Evolutionary conservation across 2,329 filamentous ascomycete genomes (phyloP), one percentile per base, ranked within the genome.

Genomic region (Pseudocercospora fuligena): DNA sequence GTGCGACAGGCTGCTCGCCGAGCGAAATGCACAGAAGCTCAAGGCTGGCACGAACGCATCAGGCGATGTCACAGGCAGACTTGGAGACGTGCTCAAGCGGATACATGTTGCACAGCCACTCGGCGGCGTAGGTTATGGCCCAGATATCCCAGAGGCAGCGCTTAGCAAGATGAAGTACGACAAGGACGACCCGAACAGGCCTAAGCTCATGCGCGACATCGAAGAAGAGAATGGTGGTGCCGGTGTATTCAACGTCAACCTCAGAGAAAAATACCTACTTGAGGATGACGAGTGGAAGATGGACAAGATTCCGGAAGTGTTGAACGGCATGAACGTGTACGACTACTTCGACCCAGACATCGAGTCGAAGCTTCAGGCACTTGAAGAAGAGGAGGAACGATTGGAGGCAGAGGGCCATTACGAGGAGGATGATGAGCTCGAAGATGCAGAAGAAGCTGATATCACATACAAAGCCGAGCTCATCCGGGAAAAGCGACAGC

Each of bases 301-400:
- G 78, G 96, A 99, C 83, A 93, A 92, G 82, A 92, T 98, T 63
- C 95, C 95, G 33, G 95, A 99, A 81, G 86, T 97, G 58, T 91
- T 94, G 80, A 90, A 98, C 77, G 95, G 95, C 80, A 94, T 94
- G 86, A 99, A 99, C 80, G 92, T 99, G 65, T 95, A 94, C 82
- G 95, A 99, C 81, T 99, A 92, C 80, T 89, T 99, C 76, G 95
- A 98, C 76, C 94, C 94, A 0, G 96, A 99, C 64, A 99, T 99
- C 77, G 95, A 97, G 76, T 87, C 89, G 72, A 98, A 97, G 84
- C 87, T 99, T 59, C 90, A 90, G 60, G 93, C 93, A 64, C 86
- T 99, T 36, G 95, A 99, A 80, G 94, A 94, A 69, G 96, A 99
- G 78, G 95, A 99, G 80, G 94, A 97, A 82, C 90, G 90, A 74